Evolutionary conservation across 1,139 yeast species (phyloP).

Genomic region (Blastobotrys aristatus): DNA sequence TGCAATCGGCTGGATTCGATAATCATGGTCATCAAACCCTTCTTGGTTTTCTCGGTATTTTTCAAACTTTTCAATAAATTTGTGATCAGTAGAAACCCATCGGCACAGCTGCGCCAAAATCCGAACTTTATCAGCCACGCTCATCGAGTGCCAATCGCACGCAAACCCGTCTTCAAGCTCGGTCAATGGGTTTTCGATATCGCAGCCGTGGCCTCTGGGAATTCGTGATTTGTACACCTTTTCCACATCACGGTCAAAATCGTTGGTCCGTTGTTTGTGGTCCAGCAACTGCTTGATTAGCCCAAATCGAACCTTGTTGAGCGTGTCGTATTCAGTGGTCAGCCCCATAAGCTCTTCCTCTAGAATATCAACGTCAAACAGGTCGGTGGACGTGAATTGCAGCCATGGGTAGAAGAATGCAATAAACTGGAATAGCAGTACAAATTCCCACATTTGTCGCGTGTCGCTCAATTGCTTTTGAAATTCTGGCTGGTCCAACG

Average conservation of each 20-base stretch:
- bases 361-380: constrained; percentile 25
- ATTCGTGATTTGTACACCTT: constrained; percentile 6
- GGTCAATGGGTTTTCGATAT: constrained; percentile 9
- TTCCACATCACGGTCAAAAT: constrained; percentile 17
- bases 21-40: constrained; percentile 13
- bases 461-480: constrained; percentile 19
- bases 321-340: constrained; percentile 14
- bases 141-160: constrained; percentile 13
- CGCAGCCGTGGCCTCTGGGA: constrained; percentile 10
- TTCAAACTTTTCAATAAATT: constrained; percentile 26
- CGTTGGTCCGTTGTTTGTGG: constrained; percentile 16
- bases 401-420: constrained; percentile 25
- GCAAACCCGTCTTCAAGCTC: constrained; percentile 4
- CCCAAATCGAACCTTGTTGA: constrained; percentile 17
- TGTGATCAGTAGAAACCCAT: constrained; percentile 24
- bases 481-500: constrained; percentile 23
- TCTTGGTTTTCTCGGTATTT: constrained; percentile 4
- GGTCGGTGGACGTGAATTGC: constrained; percentile 20
- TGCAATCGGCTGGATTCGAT: constrained; percentile 34
- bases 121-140: constrained; percentile 17
- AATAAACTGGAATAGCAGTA: constrained; percentile 26
- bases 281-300: constrained; percentile 17
- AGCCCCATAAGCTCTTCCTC: constrained; percentile 31
- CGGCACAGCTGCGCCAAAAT: constrained; percentile 24
- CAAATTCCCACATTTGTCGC: constrained; percentile 30